Base-by-base conservation (phyloP, 2,329 filamentous ascomycete genomes). In the Fusarium abutilonis region DNA sequence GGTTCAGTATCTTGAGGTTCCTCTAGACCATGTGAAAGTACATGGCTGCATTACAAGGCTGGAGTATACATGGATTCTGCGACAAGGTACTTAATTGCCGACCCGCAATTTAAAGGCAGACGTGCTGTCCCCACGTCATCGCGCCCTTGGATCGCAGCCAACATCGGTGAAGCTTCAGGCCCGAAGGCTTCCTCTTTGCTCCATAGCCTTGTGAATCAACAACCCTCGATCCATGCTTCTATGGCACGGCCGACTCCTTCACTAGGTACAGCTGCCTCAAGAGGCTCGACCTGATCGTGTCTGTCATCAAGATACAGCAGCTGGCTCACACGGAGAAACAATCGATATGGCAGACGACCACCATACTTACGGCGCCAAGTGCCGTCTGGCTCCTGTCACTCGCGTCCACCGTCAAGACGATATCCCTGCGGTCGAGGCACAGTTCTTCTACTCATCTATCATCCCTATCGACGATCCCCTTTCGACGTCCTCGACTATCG, bases 391-490 rank as follows among this genome's bases (percentile, higher is more conserved):
- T 11, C 81, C 83, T 70, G 69, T 79, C 54, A 68, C 77, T 70
- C 75, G 75, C 26, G 67, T 75, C 23, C 58, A 73, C 21, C 75
- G 75, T 52, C 73, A 77, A 40, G 77, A 82, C 50, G 80, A 78
- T 49, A 80, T 84, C 21, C 89, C 90, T 14, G 82, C 85, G 0
- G 75, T 90, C 50, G 81, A 83, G 29, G 83, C 89, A 19, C 91
- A 92, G 63, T 97, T 92, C 78, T 97, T 97, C 77, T 97, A 96
- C 75, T 85, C 87, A 13, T 95, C 92, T 10, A 80, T 87, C 11
- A 84, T 94, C 45, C 89, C 92, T 28, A 93, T 97, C 72, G 93
- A 97, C 71, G 93, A 97, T 71, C 92, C 92, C 21, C 82, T 96
- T n/a, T 92, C 90, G 9, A 85, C 89, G 2, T 77, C 81, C 10